A percentile compares a stretch with the other conserved stretches of the same genome.
Evolutionary conservation across 2,329 filamentous ascomycete genomes (phyloP).

Genomic region (Simplicillium sp.): DNA sequence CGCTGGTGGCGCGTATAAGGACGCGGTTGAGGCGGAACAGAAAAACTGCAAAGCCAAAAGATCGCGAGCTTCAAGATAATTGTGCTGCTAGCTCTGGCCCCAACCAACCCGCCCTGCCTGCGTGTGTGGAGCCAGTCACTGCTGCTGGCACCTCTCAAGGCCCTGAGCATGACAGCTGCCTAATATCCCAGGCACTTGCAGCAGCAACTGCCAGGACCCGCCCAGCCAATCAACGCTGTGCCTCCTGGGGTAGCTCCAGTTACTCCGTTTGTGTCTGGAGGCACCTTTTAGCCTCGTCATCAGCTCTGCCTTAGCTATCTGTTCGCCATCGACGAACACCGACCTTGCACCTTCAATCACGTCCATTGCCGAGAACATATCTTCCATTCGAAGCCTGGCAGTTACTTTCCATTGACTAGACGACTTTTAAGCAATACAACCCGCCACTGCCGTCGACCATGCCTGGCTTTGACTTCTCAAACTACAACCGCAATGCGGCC

Average conservation of each 20-base stretch:
- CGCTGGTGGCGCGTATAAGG: neutral
- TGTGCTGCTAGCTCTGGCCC: neutral
- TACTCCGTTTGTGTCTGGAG: slow-evolving; percentile 2
- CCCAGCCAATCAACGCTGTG: slow-evolving; percentile 15
- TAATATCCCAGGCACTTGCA: neutral
- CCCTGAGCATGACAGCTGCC: neutral
- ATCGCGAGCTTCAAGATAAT: slow-evolving; percentile 2
- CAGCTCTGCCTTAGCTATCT: slow-evolving; percentile 19
- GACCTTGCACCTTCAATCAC: slow-evolving; percentile 1
- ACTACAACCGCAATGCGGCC: slow-evolving; percentile 98
- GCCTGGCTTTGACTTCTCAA: slow-evolving; percentile 98
- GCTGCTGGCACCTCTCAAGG: neutral
- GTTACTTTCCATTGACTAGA: too few relatives aligned
- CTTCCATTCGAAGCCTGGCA: too few relatives aligned
- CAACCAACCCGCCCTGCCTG: neutral
- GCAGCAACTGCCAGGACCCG: neutral
- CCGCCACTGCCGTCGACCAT: slow-evolving; percentile 36
- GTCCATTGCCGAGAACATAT: neutral
- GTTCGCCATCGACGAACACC: slow-evolving; percentile 2
- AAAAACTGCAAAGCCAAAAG: too few relatives aligned
- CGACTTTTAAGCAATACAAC: neutral
- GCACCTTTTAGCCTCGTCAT: slow-evolving; percentile 41
- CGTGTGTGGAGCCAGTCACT: neutral
- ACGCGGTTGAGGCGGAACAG: neutral
- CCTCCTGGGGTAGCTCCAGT: slow-evolving; percentile 1